A percentile compares a stretch with the other conserved stretches of the same genome.
These are phyloP conservation scores for Colletotrichum gigasporum DNA, from an alignment of 2,329 filamentous ascomycete genomes.

Conservation along the genomic window DNA sequence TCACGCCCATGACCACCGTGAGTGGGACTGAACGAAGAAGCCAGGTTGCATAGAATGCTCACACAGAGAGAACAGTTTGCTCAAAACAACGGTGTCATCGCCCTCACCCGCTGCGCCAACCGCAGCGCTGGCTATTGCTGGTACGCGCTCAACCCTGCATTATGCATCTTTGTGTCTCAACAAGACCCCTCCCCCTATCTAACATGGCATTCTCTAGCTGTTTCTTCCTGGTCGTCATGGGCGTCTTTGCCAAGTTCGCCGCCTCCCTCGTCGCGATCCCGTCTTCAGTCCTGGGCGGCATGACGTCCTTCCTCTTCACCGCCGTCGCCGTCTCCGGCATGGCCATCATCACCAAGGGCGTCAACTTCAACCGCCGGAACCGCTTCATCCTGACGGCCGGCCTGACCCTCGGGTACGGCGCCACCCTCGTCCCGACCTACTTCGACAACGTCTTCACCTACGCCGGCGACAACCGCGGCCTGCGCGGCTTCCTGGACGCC, in stretches of 20 bases:
- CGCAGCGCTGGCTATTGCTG: constrained; percentile 82
- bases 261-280: constrained; percentile 83
- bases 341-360: constrained; percentile 74
- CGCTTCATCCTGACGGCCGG: constrained; percentile 84
- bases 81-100: constrained; percentile 87
- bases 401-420: constrained; percentile 77
- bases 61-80: constrained; percentile 63
- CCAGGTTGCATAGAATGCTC: not conserved
- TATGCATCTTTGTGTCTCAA: too few relatives aligned
- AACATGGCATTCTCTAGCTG: constrained; percentile 52
- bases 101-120: constrained; percentile 83
- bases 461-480: constrained; percentile 69
- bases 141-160: not conserved
- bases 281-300: constrained; percentile 68
- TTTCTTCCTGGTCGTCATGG: constrained; percentile 82
- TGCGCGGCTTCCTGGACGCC: constrained; percentile 80
- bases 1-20: constrained; percentile 77
- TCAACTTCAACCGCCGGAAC: constrained; percentile 81
- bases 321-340: constrained; percentile 82
- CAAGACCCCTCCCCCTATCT: not conserved
- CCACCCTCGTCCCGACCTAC: constrained; percentile 73
- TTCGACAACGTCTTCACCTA: constrained; percentile 80
- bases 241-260: constrained; percentile 84
- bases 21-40: not conserved
- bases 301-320: constrained; percentile 84